Percentiles rank a stretch among this genome's conserved stretches.
phyloP scores from a whole-genome alignment of 352 stramenopile species.

The Phytophthora pistaciae region DNA sequence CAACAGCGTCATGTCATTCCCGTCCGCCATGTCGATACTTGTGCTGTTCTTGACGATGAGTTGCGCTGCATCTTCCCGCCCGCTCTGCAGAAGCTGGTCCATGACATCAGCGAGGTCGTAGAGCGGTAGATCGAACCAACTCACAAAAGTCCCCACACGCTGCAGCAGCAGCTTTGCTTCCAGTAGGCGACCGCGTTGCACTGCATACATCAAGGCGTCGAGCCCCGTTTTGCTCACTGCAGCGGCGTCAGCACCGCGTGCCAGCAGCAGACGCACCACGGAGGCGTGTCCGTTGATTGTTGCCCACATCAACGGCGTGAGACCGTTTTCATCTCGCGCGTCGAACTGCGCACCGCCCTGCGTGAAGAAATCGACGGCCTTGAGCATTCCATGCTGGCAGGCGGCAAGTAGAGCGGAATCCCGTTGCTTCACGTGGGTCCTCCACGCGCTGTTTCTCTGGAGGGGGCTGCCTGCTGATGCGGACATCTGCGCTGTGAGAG shows the following conservation, averaged over 20 bases:
- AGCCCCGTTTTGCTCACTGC: neutral
- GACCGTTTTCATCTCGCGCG: neutral
- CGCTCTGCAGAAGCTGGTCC: too few species aligned
- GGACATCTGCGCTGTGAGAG: too few species aligned
- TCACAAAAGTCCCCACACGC: too few species aligned
- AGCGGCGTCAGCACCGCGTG: neutral
- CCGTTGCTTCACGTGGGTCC: neutral
- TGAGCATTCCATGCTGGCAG: neutral
- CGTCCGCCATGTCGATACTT: too few species aligned
- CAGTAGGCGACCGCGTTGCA: neutral
- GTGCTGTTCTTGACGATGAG: too few species aligned
- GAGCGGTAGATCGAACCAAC: too few species aligned
- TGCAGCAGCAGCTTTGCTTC: too few species aligned
- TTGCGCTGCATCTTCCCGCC: too few species aligned
- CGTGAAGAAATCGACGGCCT: neutral
- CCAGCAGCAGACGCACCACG: neutral
- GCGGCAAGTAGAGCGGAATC: conserved; percentile 2
- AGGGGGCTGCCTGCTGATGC: too few species aligned
- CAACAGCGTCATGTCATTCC: too few species aligned
- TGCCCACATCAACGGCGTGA: neutral
- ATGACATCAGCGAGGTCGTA: too few species aligned
- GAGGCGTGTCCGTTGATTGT: neutral
- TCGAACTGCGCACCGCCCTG: neutral
- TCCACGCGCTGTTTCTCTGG: neutral
- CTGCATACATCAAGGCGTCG: neutral